Evolutionary conservation across 2,329 filamentous ascomycete genomes (phyloP).

Genomic region (Talaromyces pinophilus): DNA sequence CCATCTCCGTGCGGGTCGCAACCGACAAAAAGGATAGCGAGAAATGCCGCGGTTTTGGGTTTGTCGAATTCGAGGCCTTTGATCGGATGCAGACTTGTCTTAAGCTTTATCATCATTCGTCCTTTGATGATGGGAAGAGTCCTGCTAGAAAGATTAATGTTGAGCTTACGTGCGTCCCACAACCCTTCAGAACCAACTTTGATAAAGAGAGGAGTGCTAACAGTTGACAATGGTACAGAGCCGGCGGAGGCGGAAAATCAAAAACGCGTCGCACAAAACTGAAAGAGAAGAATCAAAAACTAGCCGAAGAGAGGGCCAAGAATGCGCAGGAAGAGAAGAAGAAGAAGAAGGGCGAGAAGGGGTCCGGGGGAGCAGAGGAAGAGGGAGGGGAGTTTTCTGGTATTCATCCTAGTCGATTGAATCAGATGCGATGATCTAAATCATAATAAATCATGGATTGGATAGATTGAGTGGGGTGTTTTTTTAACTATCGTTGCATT

Average conservation of each 20-base stretch:
- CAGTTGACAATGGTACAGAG: conserved; percentile 50
- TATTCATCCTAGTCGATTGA: conserved; percentile 49
- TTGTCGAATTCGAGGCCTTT: conserved; percentile 84
- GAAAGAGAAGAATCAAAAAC: conserved; percentile 78
- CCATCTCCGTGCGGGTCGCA: conserved; percentile 70
- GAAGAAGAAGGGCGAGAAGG: conserved; percentile 36
- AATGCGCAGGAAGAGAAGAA: conserved; percentile 52
- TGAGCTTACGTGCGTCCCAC: conserved; percentile 72
- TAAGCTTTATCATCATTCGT: conserved; percentile 83
- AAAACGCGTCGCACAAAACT: conserved; percentile 73
- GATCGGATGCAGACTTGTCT: conserved; percentile 92
- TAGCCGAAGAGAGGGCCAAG: conserved; percentile 67
- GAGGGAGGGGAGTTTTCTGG: conserved; percentile 36
- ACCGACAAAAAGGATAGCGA: conserved; percentile 64
- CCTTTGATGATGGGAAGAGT: conserved; percentile 62
- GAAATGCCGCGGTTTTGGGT: conserved; percentile 75
- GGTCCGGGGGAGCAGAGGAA: conserved; percentile 28
- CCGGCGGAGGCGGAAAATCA: conserved; percentile 79
- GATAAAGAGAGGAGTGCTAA: not conserved
- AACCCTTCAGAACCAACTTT: not conserved
- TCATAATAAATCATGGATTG: not conserved
- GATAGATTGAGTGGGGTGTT: not conserved
- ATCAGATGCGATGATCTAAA: conserved; percentile 31
- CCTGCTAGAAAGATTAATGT: conserved; percentile 80
- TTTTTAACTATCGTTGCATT: not conserved